Base-by-base conservation (phyloP, 2,329 filamentous ascomycete genomes). In the Blastomyces gilchristii region DNA sequence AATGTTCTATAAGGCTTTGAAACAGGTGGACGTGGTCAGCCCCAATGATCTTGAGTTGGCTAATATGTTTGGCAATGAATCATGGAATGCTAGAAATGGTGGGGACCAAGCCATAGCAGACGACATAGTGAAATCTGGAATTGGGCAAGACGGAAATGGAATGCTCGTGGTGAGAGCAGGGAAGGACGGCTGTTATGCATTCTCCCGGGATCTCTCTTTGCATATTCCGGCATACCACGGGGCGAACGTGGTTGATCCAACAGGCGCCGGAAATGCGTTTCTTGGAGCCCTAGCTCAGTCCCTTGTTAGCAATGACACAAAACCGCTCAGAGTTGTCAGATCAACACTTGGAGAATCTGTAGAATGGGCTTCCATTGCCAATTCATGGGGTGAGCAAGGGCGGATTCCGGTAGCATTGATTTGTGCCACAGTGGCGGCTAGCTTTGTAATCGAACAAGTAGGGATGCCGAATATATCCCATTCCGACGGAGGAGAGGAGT, bases 401-500 rank as follows among this genome's bases (percentile, higher is more conserved):
- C 59, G 71, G 66, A 61, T 79, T 89, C 50, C 84, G 87, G 65
- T 86, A 69, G 91, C 91, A 5, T 86, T 89, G 5, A 80, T 84
- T 0, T 93, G 88, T 85, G 94, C 87, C 4, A 88, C 85, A 56
- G 82, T 97, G 6, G 88, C 91, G 1, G 93, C 94, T 8, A 92
- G 91, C 70, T 94, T 96, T 74, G 90, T 90, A 18, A 96, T 99
- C 69, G 92, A 99, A 76, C 94, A 99, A 74, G 86, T 96, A 61
- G 93, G 94, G 0, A 84, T 95, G 73, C 93, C 93, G 22, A 65
- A 64, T 25, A 69, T 77, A 28, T 71, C 72, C 58, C 66, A 63
- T 52, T 62, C 69, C 63, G 68, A 66, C 6, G 67, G 71, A 62
- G 75, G 71, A 49, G 69, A 69, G 60, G 76, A 78, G 65, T 67